Evolutionary conservation across 106 monocot genomes (phyloP).

Genomic region (Allium fistulosum): DNA sequence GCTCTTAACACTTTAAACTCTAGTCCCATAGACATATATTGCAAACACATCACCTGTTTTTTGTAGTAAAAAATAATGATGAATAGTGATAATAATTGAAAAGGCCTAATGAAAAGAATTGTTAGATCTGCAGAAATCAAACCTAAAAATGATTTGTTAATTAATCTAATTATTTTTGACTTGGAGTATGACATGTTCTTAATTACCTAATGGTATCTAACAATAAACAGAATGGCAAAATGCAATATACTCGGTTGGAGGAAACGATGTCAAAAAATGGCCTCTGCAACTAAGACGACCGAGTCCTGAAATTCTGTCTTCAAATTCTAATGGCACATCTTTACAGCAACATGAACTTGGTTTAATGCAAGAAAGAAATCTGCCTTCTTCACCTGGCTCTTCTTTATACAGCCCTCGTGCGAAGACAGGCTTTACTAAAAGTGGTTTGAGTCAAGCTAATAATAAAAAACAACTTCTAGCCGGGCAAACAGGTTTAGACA

Average conservation of each 20-base stretch:
- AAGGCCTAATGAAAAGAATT: too few relatives aligned
- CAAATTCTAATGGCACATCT: conserved; percentile 38
- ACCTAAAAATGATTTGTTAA: too few relatives aligned
- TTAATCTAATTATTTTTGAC: too few relatives aligned
- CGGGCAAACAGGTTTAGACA: conserved; percentile 41
- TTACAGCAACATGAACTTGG: conserved; percentile 69
- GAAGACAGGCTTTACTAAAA: conserved; percentile 75
- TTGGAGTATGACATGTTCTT: too few relatives aligned
- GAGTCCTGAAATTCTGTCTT: conserved; percentile 39
- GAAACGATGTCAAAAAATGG: conserved; percentile 94
- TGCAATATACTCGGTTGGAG: conserved; percentile 87
- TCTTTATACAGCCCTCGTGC: conserved; percentile 71
- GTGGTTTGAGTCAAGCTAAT: conserved; percentile 44
- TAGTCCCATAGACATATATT: too few relatives aligned
- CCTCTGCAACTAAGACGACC: conserved; percentile 75
- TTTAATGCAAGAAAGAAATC: conserved; percentile 69
- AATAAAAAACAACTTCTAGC: conserved; percentile 57
- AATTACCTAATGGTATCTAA: not conserved
- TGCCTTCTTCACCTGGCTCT: conserved; percentile 69
- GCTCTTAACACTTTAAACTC: too few relatives aligned
- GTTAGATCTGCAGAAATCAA: too few relatives aligned
- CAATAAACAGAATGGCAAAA: conserved; percentile 86
- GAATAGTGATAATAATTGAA: too few relatives aligned
- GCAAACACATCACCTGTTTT: too few relatives aligned
- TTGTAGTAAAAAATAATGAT: too few relatives aligned